phyloP scores from a whole-genome alignment of 176 grass and related monocot species.

The Aechmea fasciata region DNA sequence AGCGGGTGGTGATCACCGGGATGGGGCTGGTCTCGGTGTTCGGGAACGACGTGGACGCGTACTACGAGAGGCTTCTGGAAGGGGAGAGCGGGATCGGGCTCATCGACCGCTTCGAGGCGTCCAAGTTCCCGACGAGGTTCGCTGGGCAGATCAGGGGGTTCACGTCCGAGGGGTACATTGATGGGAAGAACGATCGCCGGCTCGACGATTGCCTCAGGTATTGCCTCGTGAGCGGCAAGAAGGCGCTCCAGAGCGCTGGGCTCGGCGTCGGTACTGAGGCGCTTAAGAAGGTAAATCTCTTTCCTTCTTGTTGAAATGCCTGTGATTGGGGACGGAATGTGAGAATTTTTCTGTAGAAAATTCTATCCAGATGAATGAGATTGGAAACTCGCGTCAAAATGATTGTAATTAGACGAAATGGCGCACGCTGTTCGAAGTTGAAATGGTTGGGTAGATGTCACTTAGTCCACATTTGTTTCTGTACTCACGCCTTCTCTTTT shows the following conservation, averaged over 20 bases:
- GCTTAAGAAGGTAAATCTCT: conserved; percentile 24
- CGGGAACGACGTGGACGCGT: conserved; percentile 73
- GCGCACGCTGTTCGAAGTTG: no score
- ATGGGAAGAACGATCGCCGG: conserved; percentile 67
- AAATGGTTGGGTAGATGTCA: no score
- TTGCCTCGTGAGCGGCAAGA: conserved; percentile 87
- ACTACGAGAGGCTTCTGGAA: conserved; percentile 71
- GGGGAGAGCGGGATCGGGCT: conserved; percentile 67
- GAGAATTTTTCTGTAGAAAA: neutral
- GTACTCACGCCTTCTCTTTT: no score
- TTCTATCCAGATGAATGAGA: neutral
- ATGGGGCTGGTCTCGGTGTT: conserved; percentile 86
- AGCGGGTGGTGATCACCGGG: conserved; percentile 85
- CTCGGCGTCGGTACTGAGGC: conserved; percentile 24
- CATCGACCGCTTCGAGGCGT: conserved; percentile 85
- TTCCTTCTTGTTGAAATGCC: neutral
- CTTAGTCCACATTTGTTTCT: no score
- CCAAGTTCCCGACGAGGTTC: conserved; percentile 86
- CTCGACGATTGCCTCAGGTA: conserved; percentile 99
- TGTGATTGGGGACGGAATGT: neutral
- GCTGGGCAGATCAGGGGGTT: conserved; percentile 95
- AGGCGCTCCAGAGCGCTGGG: conserved; percentile 45
- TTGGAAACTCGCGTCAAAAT: no score
- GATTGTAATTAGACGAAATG: no score
- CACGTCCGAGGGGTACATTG: conserved; percentile 76